A percentile compares a stretch with the other conserved stretches of the same genome.
These are phyloP conservation scores for Phytopythium ostracodes DNA, from an alignment of 352 stramenopile genomes.

Conservation along the genomic window DNA sequence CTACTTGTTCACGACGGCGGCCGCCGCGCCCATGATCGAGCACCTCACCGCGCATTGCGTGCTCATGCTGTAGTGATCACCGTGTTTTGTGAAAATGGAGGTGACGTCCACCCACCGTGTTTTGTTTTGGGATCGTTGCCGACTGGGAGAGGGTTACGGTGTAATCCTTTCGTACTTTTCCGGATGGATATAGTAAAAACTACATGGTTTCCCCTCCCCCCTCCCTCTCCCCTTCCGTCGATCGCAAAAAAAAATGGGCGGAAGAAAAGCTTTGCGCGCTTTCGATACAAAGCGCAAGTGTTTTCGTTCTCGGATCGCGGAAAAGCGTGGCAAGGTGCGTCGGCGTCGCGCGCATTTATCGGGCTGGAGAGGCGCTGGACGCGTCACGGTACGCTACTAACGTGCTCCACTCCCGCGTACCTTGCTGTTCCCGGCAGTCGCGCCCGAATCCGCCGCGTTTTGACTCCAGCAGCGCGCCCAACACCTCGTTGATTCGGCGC, in stretches of 20 bases:
- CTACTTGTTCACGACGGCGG: constrained; percentile 34
- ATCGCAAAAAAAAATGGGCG: constrained; percentile 4
- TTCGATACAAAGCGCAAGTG: constrained; percentile 3
- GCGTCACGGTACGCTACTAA: background rate
- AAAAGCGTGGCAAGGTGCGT: background rate
- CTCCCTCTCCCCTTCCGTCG: no score
- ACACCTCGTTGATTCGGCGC: background rate
- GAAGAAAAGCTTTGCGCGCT: background rate
- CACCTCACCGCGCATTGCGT: constrained; percentile 10
- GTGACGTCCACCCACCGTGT: background rate
- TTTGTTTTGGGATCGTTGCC: no score
- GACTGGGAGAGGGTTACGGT: background rate
- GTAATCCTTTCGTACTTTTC: constrained; percentile 5
- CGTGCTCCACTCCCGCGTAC: background rate
- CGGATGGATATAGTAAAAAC: background rate
- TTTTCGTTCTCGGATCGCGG: background rate
- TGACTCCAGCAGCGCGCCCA: background rate
- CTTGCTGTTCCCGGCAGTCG: background rate
- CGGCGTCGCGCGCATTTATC: background rate
- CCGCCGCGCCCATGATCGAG: constrained; percentile 33
- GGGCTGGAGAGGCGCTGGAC: background rate
- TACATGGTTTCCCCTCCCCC: background rate
- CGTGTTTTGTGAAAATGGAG: constrained; percentile 1
- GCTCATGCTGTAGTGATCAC: background rate
- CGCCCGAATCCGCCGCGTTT: background rate